These are phyloP conservation scores for Sporothrix sp. DNA, from an alignment of 2,329 filamentous ascomycete genomes.

Conservation along the genomic window DNA sequence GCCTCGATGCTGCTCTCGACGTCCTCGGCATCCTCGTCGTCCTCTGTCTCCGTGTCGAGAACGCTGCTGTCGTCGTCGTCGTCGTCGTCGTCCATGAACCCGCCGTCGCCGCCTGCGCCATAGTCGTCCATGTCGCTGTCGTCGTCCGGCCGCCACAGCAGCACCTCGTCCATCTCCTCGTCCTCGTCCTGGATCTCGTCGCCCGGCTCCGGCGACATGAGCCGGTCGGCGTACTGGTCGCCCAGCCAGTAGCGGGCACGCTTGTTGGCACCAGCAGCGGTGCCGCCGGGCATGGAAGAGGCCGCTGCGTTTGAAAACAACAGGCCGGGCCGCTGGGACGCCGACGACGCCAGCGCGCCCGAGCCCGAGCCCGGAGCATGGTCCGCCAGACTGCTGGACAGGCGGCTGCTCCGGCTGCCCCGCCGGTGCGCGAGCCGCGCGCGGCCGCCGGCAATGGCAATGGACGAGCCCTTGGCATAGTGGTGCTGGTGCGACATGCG, in stretches of 20 bases:
- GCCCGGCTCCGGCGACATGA: conserved; percentile 35
- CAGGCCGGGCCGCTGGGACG: conserved; percentile 22
- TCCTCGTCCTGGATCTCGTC: conserved; percentile 41
- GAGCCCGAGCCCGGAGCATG: neutral
- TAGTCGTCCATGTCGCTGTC: conserved; percentile 48
- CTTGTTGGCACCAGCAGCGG: conserved; percentile 59
- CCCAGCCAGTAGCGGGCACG: conserved; percentile 84
- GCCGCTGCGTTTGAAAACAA: conserved; percentile 15
- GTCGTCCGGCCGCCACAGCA: conserved; percentile 49
- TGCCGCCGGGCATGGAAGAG: conserved; percentile 17
- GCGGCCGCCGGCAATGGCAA: conserved; percentile 11
- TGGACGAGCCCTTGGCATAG: conserved; percentile 11
- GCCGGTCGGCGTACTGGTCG: conserved; percentile 44
- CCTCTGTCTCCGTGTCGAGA: conserved; percentile 27
- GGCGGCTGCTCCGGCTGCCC: conserved; percentile 11
- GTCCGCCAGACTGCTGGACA: conserved; percentile 3
- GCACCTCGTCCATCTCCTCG: conserved; percentile 38
- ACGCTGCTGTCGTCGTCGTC: conserved; percentile 23
- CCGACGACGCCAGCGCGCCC: conserved; percentile 6
- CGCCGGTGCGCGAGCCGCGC: conserved; percentile 12
- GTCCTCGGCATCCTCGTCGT: conserved; percentile 26
- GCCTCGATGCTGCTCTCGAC: conserved; percentile 22
- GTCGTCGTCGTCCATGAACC: conserved; percentile 39
- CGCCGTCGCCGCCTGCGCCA: conserved; percentile 34
- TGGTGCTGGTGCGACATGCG: conserved; percentile 13